Conservation (phyloP, 2,329 filamentous ascomycete species). For the Orbilia oligospora region DNA sequence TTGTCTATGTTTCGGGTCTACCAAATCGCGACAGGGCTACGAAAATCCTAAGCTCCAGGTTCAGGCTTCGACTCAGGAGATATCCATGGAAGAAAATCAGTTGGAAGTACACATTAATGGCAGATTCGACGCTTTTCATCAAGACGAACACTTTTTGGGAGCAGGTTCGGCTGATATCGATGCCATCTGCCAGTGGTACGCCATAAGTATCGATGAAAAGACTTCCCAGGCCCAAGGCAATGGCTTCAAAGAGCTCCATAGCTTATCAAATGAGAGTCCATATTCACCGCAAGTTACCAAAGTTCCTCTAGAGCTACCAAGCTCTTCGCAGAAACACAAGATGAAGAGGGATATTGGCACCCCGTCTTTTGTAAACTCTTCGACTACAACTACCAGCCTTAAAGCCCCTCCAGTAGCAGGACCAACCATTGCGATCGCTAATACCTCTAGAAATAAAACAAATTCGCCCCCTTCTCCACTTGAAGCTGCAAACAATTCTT, state of each 20-base stretch:
- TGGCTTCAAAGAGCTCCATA: background rate
- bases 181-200: background rate
- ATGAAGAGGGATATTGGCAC: background rate
- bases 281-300: background rate
- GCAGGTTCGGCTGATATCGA: background rate
- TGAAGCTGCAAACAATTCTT: background rate
- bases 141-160: no score
- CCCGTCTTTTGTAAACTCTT: background rate
- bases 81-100: no score
- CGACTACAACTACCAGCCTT: background rate
- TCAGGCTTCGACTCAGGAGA: no score
- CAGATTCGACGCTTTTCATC: no score
- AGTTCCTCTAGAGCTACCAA: no score
- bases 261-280: background rate
- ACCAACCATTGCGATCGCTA: background rate
- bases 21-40: background rate
- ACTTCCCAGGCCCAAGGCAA: background rate
- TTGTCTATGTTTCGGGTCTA: background rate
- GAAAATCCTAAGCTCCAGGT: background rate
- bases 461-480: background rate
- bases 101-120: no score
- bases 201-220: background rate
- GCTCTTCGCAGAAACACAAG: no score
- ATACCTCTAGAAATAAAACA: background rate
- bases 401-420: background rate